Evolutionary conservation across 257 asterid genomes (phyloP).

Genomic region (Rehmannia glutinosa): DNA sequence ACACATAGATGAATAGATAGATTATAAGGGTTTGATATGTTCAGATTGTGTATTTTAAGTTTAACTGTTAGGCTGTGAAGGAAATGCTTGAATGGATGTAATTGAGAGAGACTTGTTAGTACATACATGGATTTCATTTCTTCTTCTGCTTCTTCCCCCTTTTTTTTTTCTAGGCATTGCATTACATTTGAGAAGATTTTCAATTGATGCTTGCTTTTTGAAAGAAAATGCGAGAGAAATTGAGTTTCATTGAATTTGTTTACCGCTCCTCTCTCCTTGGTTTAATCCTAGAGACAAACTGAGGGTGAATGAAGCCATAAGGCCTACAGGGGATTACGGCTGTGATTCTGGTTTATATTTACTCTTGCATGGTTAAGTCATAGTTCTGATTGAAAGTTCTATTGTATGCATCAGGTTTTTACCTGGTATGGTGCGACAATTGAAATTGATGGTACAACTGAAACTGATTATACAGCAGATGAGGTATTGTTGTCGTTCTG

Average conservation of each 20-base stretch:
- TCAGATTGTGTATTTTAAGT: neutral
- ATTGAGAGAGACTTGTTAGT: neutral
- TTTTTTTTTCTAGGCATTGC: neutral
- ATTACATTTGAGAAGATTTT: neutral
- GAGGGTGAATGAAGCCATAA: neutral
- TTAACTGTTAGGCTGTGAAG: too few relatives aligned
- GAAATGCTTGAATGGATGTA: neutral
- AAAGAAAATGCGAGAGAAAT: neutral
- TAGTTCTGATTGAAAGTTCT: constrained; percentile 20
- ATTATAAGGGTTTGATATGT: neutral
- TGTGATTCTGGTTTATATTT: constrained; percentile 1
- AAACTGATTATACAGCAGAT: constrained; percentile 93
- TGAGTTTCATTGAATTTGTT: neutral
- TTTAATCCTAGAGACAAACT: neutral
- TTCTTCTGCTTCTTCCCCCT: neutral
- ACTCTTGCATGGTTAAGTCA: neutral
- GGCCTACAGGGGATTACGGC: neutral
- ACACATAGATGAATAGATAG: neutral
- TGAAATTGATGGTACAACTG: constrained; percentile 86
- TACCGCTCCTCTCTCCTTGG: neutral
- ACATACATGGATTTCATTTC: too few relatives aligned
- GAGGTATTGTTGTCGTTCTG: constrained; percentile 48
- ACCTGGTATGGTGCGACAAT: constrained; percentile 96
- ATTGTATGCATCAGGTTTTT: constrained; percentile 52
- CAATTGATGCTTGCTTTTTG: neutral